Base-by-base conservation (phyloP, 441 rosid species). In the Erysimum cheiri region DNA sequence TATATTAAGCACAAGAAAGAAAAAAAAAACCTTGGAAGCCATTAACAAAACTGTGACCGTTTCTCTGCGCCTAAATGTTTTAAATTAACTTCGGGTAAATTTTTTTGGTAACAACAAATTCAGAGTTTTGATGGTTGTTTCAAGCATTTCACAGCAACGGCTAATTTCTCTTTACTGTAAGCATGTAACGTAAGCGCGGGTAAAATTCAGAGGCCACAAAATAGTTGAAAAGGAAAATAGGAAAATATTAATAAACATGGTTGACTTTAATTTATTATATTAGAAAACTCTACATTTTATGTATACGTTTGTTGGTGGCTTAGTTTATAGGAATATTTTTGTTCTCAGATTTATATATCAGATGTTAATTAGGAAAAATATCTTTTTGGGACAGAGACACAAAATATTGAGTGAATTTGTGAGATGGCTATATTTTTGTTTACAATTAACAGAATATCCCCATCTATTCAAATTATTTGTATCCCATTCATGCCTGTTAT, bases 11-110 rank as follows among this genome's bases (percentile, higher is more conserved):
- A 41, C 5, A 59, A 28, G 5, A 32, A 6, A 4, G n/a, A 10
- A 26, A n/a, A 32, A 1, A 12, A 17, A 8, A 48, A 57, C 0
- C 50, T 66, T 59, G 60, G 50, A 60, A 59, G 64, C 43, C 53
- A 60, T 66, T 59, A 31, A 49, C 54, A 40, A 44, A 44, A 41
- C 29, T 4, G 22, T n/a, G 78, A 61, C 78, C 78, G 74, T 74
- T 68, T 74, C 67, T 59, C 22, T 65, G 29, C 13, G 47, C 15
- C 49, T 64, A 44, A 56, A 22, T 22, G 2, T 22, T 22, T 22
- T 1, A 22, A 22, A 22, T 22, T 22, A 22, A 22, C 2, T 22
- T 22, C 24, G 1, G 24, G 24, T 22, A 22, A 22, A 22, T 22
- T 22, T 22, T 22, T 22, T 22, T 22, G 24, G 24, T 22, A 22